Conservation (phyloP, 768 basidiomycete genomes). For the Lactifluus volemus region DNA sequence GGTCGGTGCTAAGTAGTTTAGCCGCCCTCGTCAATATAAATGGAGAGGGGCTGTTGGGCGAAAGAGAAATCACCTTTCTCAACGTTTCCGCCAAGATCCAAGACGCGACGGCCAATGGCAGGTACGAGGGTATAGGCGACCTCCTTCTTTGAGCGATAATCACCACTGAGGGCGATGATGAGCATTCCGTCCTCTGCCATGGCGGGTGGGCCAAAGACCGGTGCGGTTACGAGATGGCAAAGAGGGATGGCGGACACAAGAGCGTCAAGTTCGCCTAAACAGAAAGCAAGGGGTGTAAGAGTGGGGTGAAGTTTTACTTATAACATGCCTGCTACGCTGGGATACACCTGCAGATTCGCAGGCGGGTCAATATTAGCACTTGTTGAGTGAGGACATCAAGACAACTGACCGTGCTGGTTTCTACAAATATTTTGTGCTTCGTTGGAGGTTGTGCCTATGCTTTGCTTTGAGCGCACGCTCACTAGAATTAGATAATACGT, state of each 20-base stretch:
- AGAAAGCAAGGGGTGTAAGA: background rate
- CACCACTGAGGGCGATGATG: conserved; percentile 70
- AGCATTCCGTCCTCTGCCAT: conserved; percentile 59
- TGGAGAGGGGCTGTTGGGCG: background rate
- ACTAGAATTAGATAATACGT: background rate
- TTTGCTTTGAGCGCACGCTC: background rate
- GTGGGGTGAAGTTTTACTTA: background rate
- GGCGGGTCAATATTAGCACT: background rate
- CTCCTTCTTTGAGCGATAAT: conserved; percentile 75
- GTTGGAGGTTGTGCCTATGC: conserved; percentile 30
- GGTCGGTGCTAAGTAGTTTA: conserved; percentile 39
- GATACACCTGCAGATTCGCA: conserved; percentile 40
- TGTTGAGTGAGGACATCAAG: background rate
- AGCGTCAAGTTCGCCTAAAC: conserved; percentile 56
- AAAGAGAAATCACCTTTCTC: conserved; percentile 52
- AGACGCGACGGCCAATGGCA: conserved; percentile 63
- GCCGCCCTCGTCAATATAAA: background rate
- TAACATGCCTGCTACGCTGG: conserved; percentile 38
- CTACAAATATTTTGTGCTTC: conserved; percentile 68
- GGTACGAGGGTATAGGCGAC: conserved; percentile 73
- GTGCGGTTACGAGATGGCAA: conserved; percentile 60
- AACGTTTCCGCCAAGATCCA: conserved; percentile 79
- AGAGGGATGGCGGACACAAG: conserved; percentile 51
- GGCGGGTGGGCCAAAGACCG: conserved; percentile 67
- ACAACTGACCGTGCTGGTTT: conserved; percentile 69